Conservation (phyloP, 169 alveolate genomes). For the Plasmodium chabaudi region DNA sequence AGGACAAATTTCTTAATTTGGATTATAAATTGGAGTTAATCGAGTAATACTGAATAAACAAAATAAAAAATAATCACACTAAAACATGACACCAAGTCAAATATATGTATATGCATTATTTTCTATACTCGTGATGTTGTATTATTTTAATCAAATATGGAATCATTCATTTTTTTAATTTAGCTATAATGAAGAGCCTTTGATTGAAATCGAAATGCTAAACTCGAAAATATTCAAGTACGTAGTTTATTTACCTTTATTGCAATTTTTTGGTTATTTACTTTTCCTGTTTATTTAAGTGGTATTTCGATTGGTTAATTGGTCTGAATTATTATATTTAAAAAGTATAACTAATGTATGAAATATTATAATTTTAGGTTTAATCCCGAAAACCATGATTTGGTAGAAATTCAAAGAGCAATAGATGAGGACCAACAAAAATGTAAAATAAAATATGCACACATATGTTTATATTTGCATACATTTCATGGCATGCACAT, state of each 20-base stretch:
- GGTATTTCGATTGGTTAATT: background rate
- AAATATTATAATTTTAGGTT: constrained; percentile 32
- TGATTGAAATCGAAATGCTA: constrained; percentile 75
- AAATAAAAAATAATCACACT: background rate
- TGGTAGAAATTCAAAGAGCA: constrained; percentile 70
- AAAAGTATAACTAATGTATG: no score
- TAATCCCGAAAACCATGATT: constrained; percentile 65
- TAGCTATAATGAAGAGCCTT: constrained; percentile 73
- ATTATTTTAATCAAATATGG: background rate
- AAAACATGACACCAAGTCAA: background rate
- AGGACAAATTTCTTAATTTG: constrained; percentile 65
- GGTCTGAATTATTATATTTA: background rate
- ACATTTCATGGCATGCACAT: background rate
- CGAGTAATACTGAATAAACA: constrained; percentile 16
- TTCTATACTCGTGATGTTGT: background rate
- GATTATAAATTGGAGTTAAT: constrained; percentile 64
- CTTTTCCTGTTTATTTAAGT: background rate
- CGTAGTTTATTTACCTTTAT: background rate
- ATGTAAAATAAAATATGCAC: constrained; percentile 11
- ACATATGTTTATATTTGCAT: constrained; percentile 1
- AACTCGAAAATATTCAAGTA: constrained; percentile 70
- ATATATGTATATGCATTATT: background rate
- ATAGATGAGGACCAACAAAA: constrained; percentile 57
- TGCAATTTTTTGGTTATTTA: constrained; percentile 9
- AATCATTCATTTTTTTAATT: background rate